These are phyloP conservation scores for Passalora sequoiae DNA, from an alignment of 2,329 filamentous ascomycete genomes.

Conservation along the genomic window DNA sequence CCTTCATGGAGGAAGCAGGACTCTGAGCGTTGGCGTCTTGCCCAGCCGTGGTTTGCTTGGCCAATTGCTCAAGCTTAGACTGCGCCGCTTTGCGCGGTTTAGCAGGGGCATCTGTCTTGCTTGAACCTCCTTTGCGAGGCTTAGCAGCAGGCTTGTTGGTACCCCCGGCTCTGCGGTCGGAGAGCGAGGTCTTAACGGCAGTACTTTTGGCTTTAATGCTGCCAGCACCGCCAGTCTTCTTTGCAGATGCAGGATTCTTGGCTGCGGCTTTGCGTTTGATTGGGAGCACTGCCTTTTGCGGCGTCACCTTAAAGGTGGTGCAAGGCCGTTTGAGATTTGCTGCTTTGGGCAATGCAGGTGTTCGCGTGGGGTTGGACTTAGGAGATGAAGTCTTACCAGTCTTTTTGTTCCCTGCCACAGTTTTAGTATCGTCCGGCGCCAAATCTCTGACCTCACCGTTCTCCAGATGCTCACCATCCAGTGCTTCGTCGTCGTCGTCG, in stretches of 20 bases:
- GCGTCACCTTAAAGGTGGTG: neutral
- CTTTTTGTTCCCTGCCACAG: constrained; percentile 24
- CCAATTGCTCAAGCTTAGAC: neutral
- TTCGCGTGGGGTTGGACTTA: neutral
- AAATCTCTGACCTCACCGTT: constrained; percentile 19
- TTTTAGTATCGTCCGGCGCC: constrained; percentile 26
- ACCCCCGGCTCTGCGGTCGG: neutral
- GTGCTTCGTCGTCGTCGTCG: constrained; percentile 29
- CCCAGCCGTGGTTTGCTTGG: neutral
- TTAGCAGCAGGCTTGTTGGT: constrained; percentile 3
- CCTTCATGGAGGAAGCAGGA: constrained; percentile 25
- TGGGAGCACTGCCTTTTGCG: neutral
- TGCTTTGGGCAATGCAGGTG: constrained; percentile 1
- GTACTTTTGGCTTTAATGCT: neutral
- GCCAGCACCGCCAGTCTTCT: neutral
- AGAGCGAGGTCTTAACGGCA: neutral
- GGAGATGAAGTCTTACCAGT: constrained; percentile 1
- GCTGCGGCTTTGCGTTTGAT: constrained; percentile 9
- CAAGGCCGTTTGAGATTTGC: neutral
- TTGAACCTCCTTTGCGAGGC: neutral
- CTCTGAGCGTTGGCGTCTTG: constrained; percentile 6
- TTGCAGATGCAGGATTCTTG: constrained; percentile 6
- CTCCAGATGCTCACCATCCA: constrained; percentile 20
- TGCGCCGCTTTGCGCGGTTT: neutral
- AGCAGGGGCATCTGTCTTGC: neutral